These are phyloP conservation scores for Diaporthe capsici DNA, from an alignment of 2,329 filamentous ascomycete species.

Conservation along the genomic window DNA sequence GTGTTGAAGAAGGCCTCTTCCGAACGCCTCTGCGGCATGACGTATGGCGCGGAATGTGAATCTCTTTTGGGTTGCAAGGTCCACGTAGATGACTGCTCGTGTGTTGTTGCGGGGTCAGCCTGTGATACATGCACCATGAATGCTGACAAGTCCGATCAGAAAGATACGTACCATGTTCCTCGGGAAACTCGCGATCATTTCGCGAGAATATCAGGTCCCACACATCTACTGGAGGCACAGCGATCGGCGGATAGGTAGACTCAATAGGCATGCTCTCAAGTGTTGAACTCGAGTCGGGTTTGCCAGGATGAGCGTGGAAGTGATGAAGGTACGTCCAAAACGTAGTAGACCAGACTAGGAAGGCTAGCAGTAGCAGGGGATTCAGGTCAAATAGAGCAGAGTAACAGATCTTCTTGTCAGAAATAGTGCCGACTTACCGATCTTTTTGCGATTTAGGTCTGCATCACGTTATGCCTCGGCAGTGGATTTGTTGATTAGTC, in stretches of 20 bases:
- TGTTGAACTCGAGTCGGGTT: neutral
- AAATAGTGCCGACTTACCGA: neutral
- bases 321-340: neutral
- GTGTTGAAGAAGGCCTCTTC: neutral
- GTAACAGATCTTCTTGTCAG: neutral
- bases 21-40: neutral
- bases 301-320: neutral
- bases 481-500: constrained; percentile 12
- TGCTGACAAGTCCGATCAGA: neutral
- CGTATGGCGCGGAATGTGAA: constrained; percentile 8
- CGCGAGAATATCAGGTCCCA: neutral
- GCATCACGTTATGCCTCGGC: neutral
- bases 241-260: neutral
- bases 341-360: neutral
- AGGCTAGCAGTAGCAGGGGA: neutral
- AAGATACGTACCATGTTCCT: constrained; percentile 8
- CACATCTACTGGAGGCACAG: neutral
- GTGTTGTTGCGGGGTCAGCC: neutral
- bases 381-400: neutral
- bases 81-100: constrained; percentile 9
- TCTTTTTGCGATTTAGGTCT: neutral
- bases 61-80: neutral
- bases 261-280: constrained; percentile 3
- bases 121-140: neutral
- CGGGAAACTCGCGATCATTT: constrained; percentile 7